Base-by-base conservation (phyloP, 495 filamentous ascomycete genomes). In the Trichoderma reesei region DNA sequence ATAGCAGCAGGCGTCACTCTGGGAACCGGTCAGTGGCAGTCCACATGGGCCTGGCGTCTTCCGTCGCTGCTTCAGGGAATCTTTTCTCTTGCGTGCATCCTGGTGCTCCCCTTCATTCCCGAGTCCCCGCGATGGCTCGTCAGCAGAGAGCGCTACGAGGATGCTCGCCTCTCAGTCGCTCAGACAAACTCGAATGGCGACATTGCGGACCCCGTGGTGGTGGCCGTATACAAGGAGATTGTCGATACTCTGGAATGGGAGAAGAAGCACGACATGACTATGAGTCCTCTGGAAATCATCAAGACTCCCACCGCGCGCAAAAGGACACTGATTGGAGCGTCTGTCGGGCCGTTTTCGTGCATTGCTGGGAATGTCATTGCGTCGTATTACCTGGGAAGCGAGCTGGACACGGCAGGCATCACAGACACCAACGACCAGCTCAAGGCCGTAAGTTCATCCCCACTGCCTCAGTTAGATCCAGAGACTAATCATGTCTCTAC, bases 61-160 rank as follows among this genome's bases (percentile, higher is more conserved):
- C 82, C 82, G 10, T 81, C 81, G n/a, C 70, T 84, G 3, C 68
- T 84, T 65, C 83, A 85, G 68, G 80, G 74, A 10, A 65, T 83
- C 61, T 82, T 82, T 61, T 83, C 80, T 3, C 0, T 83, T 31
- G 68, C 81, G 51, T 83, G 82, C 69, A 77, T 84, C 38, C 60
- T 69, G 60, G 79, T 83, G 56, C 70, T 84, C 61, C 83, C 76
- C 61, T 83, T 83, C 67, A 77, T 83, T 65, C 82, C 83, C 8
- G 83, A 85, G 71, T 81, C 78, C 6, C 79, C 79, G 1, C 75
- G 79, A 26, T 82, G 79, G 79, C 70, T 82, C 14, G 74, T 75
- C 4, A 68, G 76, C 64, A 62, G 78, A 48, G 79, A 75, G 14
- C 66, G 67, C 34, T 72, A 71, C 34, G 73, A 79, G 34, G 56